phyloP scores from a whole-genome alignment of 2,329 filamentous ascomycete species.

The Phyllosticta paracitricarpa region DNA sequence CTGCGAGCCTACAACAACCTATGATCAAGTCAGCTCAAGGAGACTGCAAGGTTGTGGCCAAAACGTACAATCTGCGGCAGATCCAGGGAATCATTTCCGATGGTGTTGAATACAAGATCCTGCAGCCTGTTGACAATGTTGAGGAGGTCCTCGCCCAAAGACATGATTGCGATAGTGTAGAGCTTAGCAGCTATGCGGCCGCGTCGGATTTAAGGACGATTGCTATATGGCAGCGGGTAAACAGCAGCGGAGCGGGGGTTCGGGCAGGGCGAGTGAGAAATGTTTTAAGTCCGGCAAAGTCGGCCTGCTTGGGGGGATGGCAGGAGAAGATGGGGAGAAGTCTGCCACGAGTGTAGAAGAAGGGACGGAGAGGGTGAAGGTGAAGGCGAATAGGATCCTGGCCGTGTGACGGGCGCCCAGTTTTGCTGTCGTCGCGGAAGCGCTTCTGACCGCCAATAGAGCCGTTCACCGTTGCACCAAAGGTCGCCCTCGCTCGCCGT shows the following conservation, averaged over 20 bases:
- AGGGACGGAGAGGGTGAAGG: neutral
- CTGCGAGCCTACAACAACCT: conserved; percentile 98
- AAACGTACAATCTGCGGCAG: conserved; percentile 95
- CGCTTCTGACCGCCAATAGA: neutral
- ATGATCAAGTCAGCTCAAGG: conserved; percentile 16
- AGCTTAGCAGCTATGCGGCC: neutral
- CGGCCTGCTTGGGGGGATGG: neutral
- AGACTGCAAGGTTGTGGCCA: conserved; percentile 25
- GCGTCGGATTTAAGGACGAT: neutral
- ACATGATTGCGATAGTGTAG: conserved; percentile 54
- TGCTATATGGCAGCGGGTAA: neutral
- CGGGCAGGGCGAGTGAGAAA: neutral
- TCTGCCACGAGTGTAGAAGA: neutral
- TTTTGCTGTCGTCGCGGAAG: neutral
- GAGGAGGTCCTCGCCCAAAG: conserved; percentile 91
- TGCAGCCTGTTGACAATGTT: conserved; percentile 96
- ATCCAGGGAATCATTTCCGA: conserved; percentile 96
- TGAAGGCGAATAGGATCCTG: neutral
- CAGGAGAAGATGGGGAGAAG: neutral
- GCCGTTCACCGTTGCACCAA: neutral
- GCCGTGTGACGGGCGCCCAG: neutral
- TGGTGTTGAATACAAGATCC: conserved; percentile 98
- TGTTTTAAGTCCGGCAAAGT: neutral
- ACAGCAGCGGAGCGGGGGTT: neutral
- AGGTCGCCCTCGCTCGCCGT: neutral